Percentiles rank a stretch among this genome's conserved stretches.
phyloP scores from a whole-genome alignment of 805 yeast species.

The Lachancea meyersii region DNA sequence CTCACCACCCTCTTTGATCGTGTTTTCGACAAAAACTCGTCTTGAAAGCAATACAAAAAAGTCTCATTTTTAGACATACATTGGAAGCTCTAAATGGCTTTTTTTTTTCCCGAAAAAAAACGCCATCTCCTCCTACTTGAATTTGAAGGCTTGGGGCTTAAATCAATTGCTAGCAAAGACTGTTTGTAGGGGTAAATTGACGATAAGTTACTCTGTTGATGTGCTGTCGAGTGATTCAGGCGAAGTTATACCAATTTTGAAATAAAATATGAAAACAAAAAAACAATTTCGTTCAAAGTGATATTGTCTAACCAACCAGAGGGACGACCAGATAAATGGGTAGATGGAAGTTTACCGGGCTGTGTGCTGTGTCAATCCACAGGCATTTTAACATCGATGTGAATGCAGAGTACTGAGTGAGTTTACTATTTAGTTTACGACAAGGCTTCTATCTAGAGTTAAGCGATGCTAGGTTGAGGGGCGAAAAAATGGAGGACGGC shows the following conservation, averaged over 20 bases:
- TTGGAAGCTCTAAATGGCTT: constrained; percentile 11
- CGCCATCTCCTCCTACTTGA: constrained; percentile 6
- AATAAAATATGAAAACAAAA: background rate
- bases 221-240: background rate
- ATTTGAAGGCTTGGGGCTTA: background rate
- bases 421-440: too few species aligned
- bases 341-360: background rate
- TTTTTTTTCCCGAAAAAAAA: constrained; percentile 8
- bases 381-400: too few species aligned
- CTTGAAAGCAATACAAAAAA: constrained; percentile 1
- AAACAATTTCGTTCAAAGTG: background rate
- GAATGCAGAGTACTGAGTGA: too few species aligned
- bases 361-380: background rate
- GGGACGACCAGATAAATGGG: background rate
- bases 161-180: constrained; percentile 3
- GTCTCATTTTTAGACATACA: constrained; percentile 6
- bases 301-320: background rate
- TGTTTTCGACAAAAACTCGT: too few species aligned
- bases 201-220: background rate
- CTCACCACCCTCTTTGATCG: too few species aligned
- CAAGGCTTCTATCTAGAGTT: too few species aligned
- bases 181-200: background rate
- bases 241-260: background rate
- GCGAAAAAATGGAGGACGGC: too few species aligned
- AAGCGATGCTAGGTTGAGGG: too few species aligned